Evolutionary conservation across 2,329 filamentous ascomycete species (phyloP).

Genomic region (Colletotrichum limetticola): DNA sequence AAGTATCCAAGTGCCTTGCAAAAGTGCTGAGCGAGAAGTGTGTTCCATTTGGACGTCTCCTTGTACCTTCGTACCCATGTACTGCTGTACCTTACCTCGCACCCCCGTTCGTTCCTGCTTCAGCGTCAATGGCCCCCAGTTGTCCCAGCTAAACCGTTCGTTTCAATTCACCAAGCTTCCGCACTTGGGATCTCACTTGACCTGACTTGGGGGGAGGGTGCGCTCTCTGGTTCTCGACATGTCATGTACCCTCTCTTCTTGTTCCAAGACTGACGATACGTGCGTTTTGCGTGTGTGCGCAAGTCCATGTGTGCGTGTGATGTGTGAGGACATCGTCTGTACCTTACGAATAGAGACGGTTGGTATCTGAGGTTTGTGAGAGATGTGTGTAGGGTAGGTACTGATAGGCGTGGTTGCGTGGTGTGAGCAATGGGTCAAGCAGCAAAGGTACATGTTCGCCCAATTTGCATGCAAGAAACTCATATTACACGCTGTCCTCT

Average conservation of each 20-base stretch:
- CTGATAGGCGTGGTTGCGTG: not conserved
- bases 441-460: not conserved
- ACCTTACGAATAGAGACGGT: not conserved
- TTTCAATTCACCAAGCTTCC: constrained; percentile 34
- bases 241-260: not conserved
- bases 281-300: not conserved
- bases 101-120: constrained; percentile 31
- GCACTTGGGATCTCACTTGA: constrained; percentile 33
- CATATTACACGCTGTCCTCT: constrained; percentile 11
- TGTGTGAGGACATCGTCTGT: not conserved
- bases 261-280: not conserved
- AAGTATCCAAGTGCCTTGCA: not conserved
- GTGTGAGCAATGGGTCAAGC: constrained; percentile 15
- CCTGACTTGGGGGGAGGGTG: constrained; percentile 34
- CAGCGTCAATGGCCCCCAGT: constrained; percentile 25
- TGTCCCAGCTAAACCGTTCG: constrained; percentile 34
- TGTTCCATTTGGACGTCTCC: not conserved
- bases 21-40: not conserved
- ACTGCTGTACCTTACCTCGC: not conserved
- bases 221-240: constrained; percentile 8
- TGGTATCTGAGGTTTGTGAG: not conserved
- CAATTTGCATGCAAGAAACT: constrained; percentile 7
- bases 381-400: too few relatives aligned
- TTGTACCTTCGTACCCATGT: constrained; percentile 8
- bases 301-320: not conserved